A percentile compares a stretch with the other conserved stretches of the same genome.
Evolutionary conservation across 2,329 filamentous ascomycete species (phyloP).

Genomic region (Fusarium sp.): DNA sequence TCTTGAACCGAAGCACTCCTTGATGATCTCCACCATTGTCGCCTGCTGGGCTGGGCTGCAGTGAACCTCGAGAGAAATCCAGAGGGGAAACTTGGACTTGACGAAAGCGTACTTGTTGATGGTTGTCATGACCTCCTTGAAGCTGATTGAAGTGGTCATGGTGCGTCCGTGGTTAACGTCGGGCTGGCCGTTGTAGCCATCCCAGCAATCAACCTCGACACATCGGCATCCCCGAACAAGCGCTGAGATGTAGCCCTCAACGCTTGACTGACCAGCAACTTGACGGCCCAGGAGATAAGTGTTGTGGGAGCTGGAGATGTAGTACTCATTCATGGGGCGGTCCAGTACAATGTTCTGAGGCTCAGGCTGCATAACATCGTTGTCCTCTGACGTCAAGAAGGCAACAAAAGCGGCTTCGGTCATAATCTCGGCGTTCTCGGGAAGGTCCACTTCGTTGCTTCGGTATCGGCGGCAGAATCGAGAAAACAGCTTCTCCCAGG

Average conservation of each 20-base stretch:
- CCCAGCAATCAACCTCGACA: constrained; percentile 98
- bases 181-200: constrained; percentile 87
- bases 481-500: constrained; percentile 80
- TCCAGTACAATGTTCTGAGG: constrained; percentile 75
- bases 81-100: constrained; percentile 87
- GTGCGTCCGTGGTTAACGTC: constrained; percentile 93
- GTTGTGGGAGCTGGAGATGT: constrained; percentile 98
- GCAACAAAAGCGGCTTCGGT: constrained; percentile 81
- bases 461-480: constrained; percentile 73
- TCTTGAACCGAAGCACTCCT: constrained; percentile 81
- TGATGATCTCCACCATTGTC: constrained; percentile 91
- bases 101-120: constrained; percentile 96
- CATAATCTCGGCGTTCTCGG: constrained; percentile 69
- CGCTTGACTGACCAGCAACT: constrained; percentile 88
- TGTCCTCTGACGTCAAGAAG: constrained; percentile 80
- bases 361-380: constrained; percentile 72
- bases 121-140: constrained; percentile 90
- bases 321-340: constrained; percentile 94
- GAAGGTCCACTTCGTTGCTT: constrained; percentile 57
- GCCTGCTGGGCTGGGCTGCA: constrained; percentile 86
- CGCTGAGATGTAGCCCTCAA: constrained; percentile 93
- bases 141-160: constrained; percentile 87
- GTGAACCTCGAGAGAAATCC: constrained; percentile 95
- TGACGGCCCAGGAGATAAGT: constrained; percentile 95
- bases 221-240: constrained; percentile 91